Conservation (phyloP, 73 alveolate species). For the Loxodes magnus region DNA sequence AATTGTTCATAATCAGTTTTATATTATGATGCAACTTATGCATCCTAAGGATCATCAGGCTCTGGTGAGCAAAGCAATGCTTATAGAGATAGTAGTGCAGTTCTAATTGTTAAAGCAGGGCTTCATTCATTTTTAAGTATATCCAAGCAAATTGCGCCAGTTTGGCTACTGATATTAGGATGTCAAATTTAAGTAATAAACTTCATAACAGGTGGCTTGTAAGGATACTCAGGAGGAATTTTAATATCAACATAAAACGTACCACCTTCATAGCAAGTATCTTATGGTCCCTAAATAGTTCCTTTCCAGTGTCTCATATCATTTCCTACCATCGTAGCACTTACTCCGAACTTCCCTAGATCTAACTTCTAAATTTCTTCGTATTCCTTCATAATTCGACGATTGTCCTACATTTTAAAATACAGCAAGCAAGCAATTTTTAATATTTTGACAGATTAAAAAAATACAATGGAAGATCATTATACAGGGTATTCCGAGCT, state of each 20-base stretch:
- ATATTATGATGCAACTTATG: conserved; percentile 87
- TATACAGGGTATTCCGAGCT: too few species aligned
- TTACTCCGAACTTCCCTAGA: conserved; percentile 31
- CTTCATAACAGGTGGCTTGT: conserved; percentile 94
- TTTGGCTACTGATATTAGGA: conserved; percentile 62
- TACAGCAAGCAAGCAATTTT: too few species aligned
- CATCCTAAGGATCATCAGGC: conserved; percentile 94
- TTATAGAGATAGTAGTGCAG: conserved; percentile 80
- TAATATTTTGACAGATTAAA: too few species aligned
- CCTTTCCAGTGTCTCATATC: conserved; percentile 69
- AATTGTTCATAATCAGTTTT: conserved; percentile 57
- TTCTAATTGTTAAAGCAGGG: conserved; percentile 90
- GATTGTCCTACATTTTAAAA: too few species aligned
- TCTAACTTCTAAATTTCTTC: too few species aligned
- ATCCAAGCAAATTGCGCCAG: conserved; percentile 94
- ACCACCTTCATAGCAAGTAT: conserved; percentile 82
- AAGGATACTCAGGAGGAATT: conserved; percentile 88
- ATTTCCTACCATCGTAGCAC: conserved; percentile 31
- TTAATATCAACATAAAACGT: conserved; percentile 64
- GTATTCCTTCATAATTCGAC: too few species aligned
- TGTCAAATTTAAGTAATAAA: conserved; percentile 82
- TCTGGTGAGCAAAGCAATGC: conserved; percentile 84
- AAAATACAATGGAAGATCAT: too few species aligned
- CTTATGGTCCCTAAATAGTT: conserved; percentile 56
- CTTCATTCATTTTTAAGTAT: conserved; percentile 89